Base-by-base conservation (phyloP, 2,329 filamentous ascomycete genomes). In the Dactylellina sp. region DNA sequence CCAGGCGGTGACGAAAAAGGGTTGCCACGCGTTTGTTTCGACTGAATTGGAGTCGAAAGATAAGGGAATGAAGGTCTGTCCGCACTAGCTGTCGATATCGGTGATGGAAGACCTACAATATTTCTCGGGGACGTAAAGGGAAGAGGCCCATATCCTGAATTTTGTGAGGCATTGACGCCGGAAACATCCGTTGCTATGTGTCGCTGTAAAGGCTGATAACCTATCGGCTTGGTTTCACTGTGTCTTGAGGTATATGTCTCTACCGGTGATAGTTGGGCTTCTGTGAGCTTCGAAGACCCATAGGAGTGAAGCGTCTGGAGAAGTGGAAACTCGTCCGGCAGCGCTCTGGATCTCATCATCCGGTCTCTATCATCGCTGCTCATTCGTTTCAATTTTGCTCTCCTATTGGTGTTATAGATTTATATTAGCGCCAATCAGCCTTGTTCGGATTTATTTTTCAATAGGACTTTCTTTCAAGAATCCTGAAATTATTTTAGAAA, bases 261-360 rank as follows among this genome's bases (percentile, higher is more conserved):
- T 20, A 77, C 77, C 20, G 77, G 77, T 7, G 78, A 79, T 32
- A 76, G 60, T 44, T 77, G 76, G 16, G 76, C 75, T 12, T 77
- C 78, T 9, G 77, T 76, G 50, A 78, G 75, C 59, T 78, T 78
- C 32, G 76, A 75, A 12, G 71, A 71, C 14, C 76, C 76, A 66
- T 79, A 79, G 2, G 76, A 76, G 59, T 90, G 89, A 14, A 91
- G 82, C 12, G 88, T 89, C 78, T 89, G 87, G 1, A 90, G 84
- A 76, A 89, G 90, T 80, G 90, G 88, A 75, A 91, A 91, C 76
- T 88, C 88, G 76, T 90, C 88, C 7, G 89, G 89, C 2, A 91
- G 87, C 2, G 89, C 88, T 63, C 88, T 84, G 87, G 90, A 90
- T 81, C 89, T 89, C 79, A 91, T 87, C 85, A 90, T 89, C 65